Base-by-base conservation (phyloP, 108 stramenopile genomes). In the Aureococcus anophagefferens region DNA sequence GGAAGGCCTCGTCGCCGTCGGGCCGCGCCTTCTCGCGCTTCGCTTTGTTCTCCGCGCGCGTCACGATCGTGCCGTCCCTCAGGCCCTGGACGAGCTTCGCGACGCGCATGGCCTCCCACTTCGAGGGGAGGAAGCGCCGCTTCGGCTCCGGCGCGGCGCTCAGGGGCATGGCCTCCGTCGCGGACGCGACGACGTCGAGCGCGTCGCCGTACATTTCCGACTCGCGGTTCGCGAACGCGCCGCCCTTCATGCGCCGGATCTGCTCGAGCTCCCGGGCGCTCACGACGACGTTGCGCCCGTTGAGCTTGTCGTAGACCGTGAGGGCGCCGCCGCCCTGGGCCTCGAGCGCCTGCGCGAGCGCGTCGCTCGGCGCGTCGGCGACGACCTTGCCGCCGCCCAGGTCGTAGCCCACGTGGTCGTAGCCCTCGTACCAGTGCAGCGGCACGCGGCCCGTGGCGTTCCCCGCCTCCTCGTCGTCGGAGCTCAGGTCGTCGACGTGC, bases 141-240 rank as follows among this genome's bases (percentile, higher is more conserved):
- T 87, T 87, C 17, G 83, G 85, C 66, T 82, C 79, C 0, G 93
- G 90, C 79, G 89, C 88, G 72, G 90, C 93, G 63, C 81, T 72
- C 63, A 97, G 86, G 30, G 94, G 93, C 77, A 89, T 83, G 68
- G 89, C 77, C 51, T 87, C 83, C 71, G 91, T 87, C 37, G 94
- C 89, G 25, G 89, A 82, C 31, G 95, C 90, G 78, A 83, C 91
- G 81, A 92, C 95, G 76, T 94, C 94, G 37, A 95, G 81, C 75
- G 96, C 93, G 66, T 98, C 95, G 34, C 93, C 87, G 72, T 93
- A 88, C 32, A 84, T 93, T 62, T 97, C 89, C 77, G 86, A 85
- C 77, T 96, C 97, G 14, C 96, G 94, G 81, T 98, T 96, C 11
- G 95, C 96, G 70, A 91, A 97, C 0, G 95, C 95, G 51, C 96